Evolutionary conservation across 2,329 filamentous ascomycete genomes (phyloP).

Genomic region (Xylaria multiplex): DNA sequence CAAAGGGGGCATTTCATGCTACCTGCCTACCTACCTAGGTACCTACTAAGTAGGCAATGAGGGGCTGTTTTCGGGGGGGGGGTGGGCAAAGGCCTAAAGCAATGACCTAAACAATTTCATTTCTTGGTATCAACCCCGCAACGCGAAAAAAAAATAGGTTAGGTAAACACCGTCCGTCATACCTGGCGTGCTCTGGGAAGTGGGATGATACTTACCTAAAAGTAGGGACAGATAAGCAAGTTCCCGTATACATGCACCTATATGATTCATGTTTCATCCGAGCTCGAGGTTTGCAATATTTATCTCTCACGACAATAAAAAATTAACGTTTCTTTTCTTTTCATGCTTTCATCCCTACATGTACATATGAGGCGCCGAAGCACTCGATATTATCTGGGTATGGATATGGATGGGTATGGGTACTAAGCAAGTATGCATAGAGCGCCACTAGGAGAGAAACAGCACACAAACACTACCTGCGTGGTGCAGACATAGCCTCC

Average conservation of each 20-base stretch:
- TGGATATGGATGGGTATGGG: too few relatives aligned
- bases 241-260: slow-evolving; percentile 17
- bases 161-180: too few relatives aligned
- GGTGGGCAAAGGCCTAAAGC: slow-evolving; percentile 31
- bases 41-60: slow-evolving; percentile 35
- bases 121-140: slow-evolving; percentile 38
- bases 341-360: too few relatives aligned
- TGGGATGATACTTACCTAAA: slow-evolving; percentile 21
- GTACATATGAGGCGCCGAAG: too few relatives aligned
- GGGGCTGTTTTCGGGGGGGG: slow-evolving; percentile 45
- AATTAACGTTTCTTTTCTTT: too few relatives aligned
- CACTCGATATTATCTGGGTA: too few relatives aligned
- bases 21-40: too few relatives aligned
- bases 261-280: background rate
- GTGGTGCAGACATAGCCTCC: background rate
- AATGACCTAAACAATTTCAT: slow-evolving; percentile 27
- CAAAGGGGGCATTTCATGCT: slow-evolving; percentile 28
- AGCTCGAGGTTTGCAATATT: too few relatives aligned
- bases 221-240: slow-evolving; percentile 18
- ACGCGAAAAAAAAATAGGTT: slow-evolving; percentile 29
- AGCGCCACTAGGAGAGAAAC: background rate
- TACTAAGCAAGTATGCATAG: background rate
- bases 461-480: background rate
- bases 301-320: too few relatives aligned
- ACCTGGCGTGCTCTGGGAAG: slow-evolving; percentile 2